phyloP scores from a whole-genome alignment of 2,329 filamentous ascomycete species.

The Aspergillus quadrilineatus region DNA sequence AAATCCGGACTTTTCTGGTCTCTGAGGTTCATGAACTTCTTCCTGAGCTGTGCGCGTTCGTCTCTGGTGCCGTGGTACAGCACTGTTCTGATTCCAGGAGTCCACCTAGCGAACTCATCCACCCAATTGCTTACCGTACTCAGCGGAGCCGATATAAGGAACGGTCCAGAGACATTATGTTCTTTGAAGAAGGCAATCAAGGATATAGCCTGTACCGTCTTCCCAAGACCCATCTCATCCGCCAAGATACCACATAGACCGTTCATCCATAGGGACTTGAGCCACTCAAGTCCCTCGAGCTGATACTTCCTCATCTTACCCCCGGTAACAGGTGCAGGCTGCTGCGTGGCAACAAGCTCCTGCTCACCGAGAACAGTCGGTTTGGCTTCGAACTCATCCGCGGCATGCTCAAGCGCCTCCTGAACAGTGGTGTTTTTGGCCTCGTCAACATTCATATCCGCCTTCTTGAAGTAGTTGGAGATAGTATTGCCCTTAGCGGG shows the following conservation, averaged over 20 bases:
- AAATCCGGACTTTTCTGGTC: conserved; percentile 71
- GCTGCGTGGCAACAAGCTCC: conserved; percentile 74
- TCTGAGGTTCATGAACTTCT: conserved; percentile 64
- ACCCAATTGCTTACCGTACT: conserved; percentile 96
- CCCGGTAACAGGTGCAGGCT: conserved; percentile 79
- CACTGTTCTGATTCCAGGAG: conserved; percentile 80
- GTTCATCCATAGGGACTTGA: conserved; percentile 79
- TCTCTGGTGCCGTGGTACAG: conserved; percentile 85
- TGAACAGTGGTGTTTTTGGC: conserved; percentile 53
- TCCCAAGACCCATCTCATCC: conserved; percentile 92
- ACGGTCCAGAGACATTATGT: conserved; percentile 82
- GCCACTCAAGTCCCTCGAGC: conserved; percentile 90
- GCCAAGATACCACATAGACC: conserved; percentile 88
- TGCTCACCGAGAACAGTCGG: conserved; percentile 63
- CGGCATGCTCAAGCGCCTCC: conserved; percentile 59
- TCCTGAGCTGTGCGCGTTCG: conserved; percentile 73
- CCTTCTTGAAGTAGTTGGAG: conserved; percentile 61
- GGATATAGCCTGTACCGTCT: conserved; percentile 88
- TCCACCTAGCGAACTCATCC: conserved; percentile 88
- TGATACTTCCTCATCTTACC: conserved; percentile 95
- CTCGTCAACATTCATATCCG: conserved; percentile 54
- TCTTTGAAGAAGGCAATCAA: conserved; percentile 85
- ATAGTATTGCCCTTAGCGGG: conserved; percentile 47
- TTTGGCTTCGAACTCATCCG: conserved; percentile 57
- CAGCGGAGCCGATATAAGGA: conserved; percentile 83